These are phyloP conservation scores for Trametes punicea DNA, from an alignment of 768 basidiomycete species.

Conservation along the genomic window DNA sequence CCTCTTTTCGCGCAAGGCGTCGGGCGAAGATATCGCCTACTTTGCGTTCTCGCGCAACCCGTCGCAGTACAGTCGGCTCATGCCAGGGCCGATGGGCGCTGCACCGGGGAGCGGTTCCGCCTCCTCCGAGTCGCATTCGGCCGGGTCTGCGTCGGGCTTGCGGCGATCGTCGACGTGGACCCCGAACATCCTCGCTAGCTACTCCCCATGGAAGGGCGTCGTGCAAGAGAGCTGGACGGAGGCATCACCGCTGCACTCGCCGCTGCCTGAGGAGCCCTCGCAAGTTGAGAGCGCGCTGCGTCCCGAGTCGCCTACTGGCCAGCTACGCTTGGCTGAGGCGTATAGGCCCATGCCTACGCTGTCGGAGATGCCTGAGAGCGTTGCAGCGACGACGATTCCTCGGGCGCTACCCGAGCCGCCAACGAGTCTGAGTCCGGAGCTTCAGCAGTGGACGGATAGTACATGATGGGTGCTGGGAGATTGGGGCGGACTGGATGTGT, in stretches of 20 bases:
- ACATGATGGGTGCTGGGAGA: background rate
- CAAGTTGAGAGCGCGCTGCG: background rate
- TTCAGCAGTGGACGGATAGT: background rate
- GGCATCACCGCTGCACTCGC: background rate
- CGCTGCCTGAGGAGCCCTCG: background rate
- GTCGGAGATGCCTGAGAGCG: conserved; percentile 1
- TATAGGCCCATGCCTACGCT: conserved; percentile 17
- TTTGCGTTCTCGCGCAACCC: conserved; percentile 11
- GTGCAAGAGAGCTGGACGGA: background rate
- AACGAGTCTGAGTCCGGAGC: background rate
- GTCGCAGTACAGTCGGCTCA: conserved; percentile 3
- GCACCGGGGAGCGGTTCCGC: conserved; percentile 4
- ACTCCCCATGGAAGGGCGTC: conserved; percentile 15
- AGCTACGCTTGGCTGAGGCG: conserved; percentile 11
- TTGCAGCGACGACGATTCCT: background rate
- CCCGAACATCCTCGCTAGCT: conserved; percentile 15
- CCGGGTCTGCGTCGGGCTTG: background rate
- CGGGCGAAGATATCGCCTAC: conserved; percentile 1
- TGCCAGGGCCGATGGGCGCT: background rate
- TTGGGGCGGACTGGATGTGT: background rate
- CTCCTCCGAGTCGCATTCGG: background rate
- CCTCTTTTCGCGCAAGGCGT: conserved; percentile 14
- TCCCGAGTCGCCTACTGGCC: conserved; percentile 8
- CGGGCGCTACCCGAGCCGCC: background rate
- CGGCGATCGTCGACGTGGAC: conserved; percentile 10